Evolutionary conservation across 192 early-diverging fungal genomes (phyloP).

Genomic region (Umbelopsis sp.): DNA sequence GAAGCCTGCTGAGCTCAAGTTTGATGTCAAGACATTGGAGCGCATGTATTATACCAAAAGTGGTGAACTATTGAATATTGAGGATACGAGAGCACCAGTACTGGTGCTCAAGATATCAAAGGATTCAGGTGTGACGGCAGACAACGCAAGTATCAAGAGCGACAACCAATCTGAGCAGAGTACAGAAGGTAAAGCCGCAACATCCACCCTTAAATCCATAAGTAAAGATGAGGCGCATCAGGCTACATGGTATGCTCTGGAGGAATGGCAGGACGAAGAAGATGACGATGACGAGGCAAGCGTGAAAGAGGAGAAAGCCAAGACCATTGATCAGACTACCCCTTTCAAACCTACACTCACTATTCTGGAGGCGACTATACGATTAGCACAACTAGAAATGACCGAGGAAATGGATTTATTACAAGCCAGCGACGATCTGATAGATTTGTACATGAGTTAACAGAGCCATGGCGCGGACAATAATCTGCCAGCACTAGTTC

Average conservation of each 20-base stretch:
- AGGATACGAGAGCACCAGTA: constrained; percentile 68
- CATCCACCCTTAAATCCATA: constrained; percentile 29
- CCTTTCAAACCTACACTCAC: constrained; percentile 45
- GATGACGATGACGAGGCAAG: background rate
- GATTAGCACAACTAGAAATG: constrained; percentile 64
- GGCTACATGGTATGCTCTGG: constrained; percentile 39
- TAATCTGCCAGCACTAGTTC: too few relatives aligned
- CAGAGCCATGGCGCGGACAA: too few relatives aligned
- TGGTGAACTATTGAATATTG: constrained; percentile 75
- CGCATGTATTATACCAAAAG: constrained; percentile 76
- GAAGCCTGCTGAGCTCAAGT: constrained; percentile 33
- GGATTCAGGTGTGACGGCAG: background rate
- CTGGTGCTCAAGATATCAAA: constrained; percentile 66
- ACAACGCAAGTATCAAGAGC: background rate
- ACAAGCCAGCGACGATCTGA: constrained; percentile 68
- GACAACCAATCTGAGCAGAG: background rate
- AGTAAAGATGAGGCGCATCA: constrained; percentile 29
- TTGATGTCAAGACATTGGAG: constrained; percentile 49
- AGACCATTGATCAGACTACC: constrained; percentile 7
- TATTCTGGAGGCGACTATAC: constrained; percentile 66
- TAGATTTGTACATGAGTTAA: constrained; percentile 56
- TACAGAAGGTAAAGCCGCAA: constrained; percentile 6
- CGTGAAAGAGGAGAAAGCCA: constrained; percentile 6
- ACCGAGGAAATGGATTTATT: constrained; percentile 66
- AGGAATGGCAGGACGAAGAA: constrained; percentile 30